Percentiles rank a stretch among this genome's conserved stretches.
Conservation (phyloP, 345 rosid species). For the Brassica napus region DNA sequence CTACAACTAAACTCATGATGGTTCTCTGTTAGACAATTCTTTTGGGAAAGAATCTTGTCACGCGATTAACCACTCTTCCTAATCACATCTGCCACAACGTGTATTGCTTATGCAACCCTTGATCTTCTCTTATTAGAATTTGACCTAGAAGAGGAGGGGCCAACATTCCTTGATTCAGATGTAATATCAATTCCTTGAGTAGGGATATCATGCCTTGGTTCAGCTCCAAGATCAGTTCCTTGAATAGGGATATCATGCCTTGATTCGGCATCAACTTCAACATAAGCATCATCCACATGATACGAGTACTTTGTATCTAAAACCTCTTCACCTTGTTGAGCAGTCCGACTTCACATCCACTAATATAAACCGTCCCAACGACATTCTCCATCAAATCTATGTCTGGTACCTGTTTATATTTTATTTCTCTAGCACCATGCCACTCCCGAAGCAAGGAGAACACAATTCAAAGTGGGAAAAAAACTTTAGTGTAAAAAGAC, state of each 20-base stretch:
- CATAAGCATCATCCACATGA: too few relatives aligned
- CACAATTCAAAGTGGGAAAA: neutral
- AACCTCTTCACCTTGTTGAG: neutral
- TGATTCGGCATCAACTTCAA: too few relatives aligned
- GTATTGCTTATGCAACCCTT: neutral
- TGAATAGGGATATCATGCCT: too few relatives aligned
- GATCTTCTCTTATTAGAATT: neutral
- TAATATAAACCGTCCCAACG: too few relatives aligned
- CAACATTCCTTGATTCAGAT: neutral
- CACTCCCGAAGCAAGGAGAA: neutral
- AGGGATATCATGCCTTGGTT: neutral
- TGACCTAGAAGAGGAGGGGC: neutral
- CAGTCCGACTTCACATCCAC: neutral
- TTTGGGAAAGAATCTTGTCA: too few relatives aligned
- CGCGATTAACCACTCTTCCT: too few relatives aligned
- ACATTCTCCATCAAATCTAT: neutral
- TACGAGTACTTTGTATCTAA: too few relatives aligned
- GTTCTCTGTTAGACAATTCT: too few relatives aligned
- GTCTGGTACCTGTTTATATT: neutral
- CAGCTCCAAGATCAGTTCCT: neutral
- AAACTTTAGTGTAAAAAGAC: neutral
- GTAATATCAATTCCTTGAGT: neutral
- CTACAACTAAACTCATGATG: too few relatives aligned
- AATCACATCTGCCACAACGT: neutral
- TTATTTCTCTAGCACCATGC: neutral